Conservation (phyloP, 23 red algal genomes). For the Cyanidium caldarium region DNA sequence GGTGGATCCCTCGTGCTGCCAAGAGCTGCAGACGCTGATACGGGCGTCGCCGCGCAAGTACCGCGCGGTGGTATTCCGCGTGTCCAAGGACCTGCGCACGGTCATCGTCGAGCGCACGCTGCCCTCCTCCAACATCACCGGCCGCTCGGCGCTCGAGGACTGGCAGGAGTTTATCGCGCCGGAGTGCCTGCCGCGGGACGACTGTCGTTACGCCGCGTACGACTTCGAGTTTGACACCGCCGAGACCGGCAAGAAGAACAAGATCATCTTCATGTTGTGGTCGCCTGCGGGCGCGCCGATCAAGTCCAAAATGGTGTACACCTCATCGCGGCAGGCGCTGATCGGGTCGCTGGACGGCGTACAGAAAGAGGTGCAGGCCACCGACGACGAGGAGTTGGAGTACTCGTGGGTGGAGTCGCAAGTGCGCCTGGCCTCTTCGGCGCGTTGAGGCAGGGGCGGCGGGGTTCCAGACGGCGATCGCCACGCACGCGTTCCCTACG, state of each 20-base stretch:
- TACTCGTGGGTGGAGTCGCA: constrained; percentile 12
- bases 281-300: constrained; percentile 19
- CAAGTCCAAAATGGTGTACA: constrained; percentile 26
- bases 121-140: constrained; percentile 9
- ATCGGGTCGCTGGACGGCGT: constrained; percentile 21
- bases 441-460: neutral
- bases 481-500: too few relatives aligned
- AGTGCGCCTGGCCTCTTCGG: neutral
- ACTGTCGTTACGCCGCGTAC: constrained; percentile 28
- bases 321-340: constrained; percentile 20
- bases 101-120: constrained; percentile 21
- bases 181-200: constrained; percentile 11
- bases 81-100: constrained; percentile 14
- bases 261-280: constrained; percentile 35
- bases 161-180: constrained; percentile 20
- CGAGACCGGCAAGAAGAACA: constrained; percentile 18
- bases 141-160: constrained; percentile 13
- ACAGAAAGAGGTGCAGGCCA: constrained; percentile 26
- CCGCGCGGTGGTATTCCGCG: constrained; percentile 25
- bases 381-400: constrained; percentile 23
- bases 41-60: constrained; percentile 9
- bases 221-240: constrained; percentile 30
- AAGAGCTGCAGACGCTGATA: neutral
- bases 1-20: constrained; percentile 3
- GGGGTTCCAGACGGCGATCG: neutral